Conservation (phyloP, 2,329 filamentous ascomycete genomes). For the Ceratocystis harringtonii region DNA sequence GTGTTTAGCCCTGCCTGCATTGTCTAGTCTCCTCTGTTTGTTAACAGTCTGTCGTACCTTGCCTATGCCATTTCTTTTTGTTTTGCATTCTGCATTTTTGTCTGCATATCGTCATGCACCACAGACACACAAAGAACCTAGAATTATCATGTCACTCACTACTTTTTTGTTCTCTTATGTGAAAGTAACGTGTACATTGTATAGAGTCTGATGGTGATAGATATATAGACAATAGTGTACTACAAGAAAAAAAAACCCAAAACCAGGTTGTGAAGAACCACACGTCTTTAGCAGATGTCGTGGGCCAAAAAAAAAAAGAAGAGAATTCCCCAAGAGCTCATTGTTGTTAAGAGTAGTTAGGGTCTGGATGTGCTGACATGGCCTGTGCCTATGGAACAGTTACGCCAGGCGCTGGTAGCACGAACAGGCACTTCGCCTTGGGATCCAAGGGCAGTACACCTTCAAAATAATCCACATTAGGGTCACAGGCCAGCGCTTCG, state of each 20-base stretch:
- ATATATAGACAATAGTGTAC: not conserved
- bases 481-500: conserved; percentile 12
- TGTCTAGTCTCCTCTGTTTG: not conserved
- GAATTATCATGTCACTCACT: not conserved
- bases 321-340: not conserved
- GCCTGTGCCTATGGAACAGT: not conserved
- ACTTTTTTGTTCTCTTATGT: not conserved
- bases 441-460: conserved; percentile 4
- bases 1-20: not conserved
- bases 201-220: not conserved
- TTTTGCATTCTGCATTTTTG: not conserved
- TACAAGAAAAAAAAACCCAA: not conserved
- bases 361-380: not conserved
- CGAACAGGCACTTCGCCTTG: conserved; percentile 11
- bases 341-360: not conserved
- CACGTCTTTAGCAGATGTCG: not conserved
- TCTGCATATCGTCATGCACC: not conserved
- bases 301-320: not conserved
- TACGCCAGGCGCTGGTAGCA: conserved; percentile 7
- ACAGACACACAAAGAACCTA: not conserved
- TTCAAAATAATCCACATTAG: conserved; percentile 9
- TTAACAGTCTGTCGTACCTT: not conserved
- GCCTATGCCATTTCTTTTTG: not conserved
- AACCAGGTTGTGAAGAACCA: not conserved
- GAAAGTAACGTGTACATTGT: not conserved